Conservation (phyloP, 139 green algal genomes). For the Spirogloea muscicola region DNA sequence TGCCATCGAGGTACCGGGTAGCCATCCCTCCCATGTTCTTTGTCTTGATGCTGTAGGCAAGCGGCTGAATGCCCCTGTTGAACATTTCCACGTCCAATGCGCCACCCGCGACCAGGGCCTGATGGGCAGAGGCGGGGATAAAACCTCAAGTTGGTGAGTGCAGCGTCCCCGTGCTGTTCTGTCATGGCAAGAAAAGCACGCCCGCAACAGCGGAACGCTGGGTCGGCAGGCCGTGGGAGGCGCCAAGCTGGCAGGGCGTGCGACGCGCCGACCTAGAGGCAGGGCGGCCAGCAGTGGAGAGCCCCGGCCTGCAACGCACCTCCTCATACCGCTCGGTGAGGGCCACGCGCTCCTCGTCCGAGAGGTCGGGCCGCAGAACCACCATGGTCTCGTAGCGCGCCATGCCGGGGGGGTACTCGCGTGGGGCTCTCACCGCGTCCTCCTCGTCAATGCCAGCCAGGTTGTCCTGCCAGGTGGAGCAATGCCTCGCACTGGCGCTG, state of each 20-base stretch:
- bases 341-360: conserved; percentile 32
- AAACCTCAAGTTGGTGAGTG: too few species aligned
- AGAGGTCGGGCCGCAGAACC: conserved; percentile 39
- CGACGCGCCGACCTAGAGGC: too few species aligned
- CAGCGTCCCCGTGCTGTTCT: too few species aligned
- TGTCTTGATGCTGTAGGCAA: conserved; percentile 46
- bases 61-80: conserved; percentile 44
- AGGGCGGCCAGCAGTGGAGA: too few species aligned
- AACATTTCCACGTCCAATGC: conserved; percentile 52
- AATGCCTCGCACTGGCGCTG: too few species aligned
- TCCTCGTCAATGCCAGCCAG: conserved; percentile 40
- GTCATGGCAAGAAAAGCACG: too few species aligned
- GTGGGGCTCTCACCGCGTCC: conserved; percentile 1
- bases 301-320: conserved; percentile 6
- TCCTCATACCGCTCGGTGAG: conserved; percentile 45
- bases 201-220: too few species aligned
- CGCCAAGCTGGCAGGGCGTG: too few species aligned
- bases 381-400: conserved; percentile 39
- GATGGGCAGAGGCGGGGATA: too few species aligned
- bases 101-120: conserved; percentile 27
- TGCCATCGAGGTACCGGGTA: conserved; percentile 40
- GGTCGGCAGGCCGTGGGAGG: too few species aligned
- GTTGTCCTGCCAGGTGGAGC: too few species aligned
- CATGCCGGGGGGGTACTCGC: conserved; percentile 36
- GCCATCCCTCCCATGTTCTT: conserved; percentile 37